Evolutionary conservation across 1,284 basidiomycete species (phyloP).

Genomic region (Ceratobasidium papillatum): DNA sequence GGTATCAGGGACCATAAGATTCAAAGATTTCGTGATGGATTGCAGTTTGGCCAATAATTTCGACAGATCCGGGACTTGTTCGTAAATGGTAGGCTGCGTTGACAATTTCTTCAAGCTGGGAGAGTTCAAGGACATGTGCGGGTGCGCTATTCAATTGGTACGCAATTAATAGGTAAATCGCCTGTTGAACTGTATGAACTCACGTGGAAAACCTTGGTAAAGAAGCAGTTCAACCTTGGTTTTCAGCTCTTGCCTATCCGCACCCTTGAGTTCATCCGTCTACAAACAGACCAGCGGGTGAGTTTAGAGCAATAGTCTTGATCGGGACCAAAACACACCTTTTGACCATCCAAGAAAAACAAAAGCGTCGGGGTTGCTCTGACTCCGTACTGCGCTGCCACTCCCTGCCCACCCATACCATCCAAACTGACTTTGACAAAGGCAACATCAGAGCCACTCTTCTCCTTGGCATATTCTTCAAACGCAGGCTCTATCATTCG

Average conservation of each 20-base stretch:
- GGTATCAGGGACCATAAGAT: neutral
- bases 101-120: constrained; percentile 71
- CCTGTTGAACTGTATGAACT: constrained; percentile 49
- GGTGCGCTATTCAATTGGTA: constrained; percentile 66
- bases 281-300: constrained; percentile 47
- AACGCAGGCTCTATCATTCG: constrained; percentile 71
- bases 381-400: constrained; percentile 73
- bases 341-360: constrained; percentile 80
- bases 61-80: constrained; percentile 59
- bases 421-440: constrained; percentile 85
- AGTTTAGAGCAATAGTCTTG: neutral
- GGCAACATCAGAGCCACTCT: constrained; percentile 61
- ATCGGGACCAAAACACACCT: constrained; percentile 57
- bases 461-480: constrained; percentile 60
- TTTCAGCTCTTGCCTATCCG: constrained; percentile 69
- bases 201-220: constrained; percentile 79
- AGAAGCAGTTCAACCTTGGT: constrained; percentile 76
- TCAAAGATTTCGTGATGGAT: constrained; percentile 1
- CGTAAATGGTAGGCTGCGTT: constrained; percentile 78
- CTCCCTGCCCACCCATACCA: constrained; percentile 65
- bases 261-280: constrained; percentile 79
- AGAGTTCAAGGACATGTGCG: constrained; percentile 70
- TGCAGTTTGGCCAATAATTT: constrained; percentile 20
- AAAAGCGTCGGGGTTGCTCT: constrained; percentile 86
- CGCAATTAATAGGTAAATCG: neutral